A percentile compares a stretch with the other conserved stretches of the same genome.
These are phyloP conservation scores for Talaromyces proteolyticus DNA, from an alignment of 495 filamentous ascomycete genomes.

Conservation along the genomic window DNA sequence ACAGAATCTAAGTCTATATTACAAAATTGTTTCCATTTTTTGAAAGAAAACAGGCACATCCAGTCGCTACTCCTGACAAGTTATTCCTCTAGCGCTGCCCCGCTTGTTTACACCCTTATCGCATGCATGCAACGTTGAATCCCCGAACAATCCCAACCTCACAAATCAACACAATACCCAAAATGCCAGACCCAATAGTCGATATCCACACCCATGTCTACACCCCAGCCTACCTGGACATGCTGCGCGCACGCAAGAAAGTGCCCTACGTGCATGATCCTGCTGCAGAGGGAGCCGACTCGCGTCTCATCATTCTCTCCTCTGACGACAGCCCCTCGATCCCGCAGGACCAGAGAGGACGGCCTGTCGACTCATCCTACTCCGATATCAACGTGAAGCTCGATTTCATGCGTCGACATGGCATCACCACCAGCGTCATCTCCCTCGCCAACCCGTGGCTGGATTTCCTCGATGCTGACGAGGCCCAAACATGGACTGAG, in stretches of 20 bases:
- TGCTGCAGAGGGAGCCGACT: constrained; percentile 40
- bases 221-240: constrained; percentile 72
- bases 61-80: background rate
- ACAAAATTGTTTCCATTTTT: no score
- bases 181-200: constrained; percentile 41
- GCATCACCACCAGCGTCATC: constrained; percentile 77
- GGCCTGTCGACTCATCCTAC: constrained; percentile 72
- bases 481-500: constrained; percentile 56
- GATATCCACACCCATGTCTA: constrained; percentile 97
- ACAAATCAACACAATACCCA: background rate
- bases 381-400: constrained; percentile 68
- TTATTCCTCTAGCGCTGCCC: background rate
- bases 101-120: no score
- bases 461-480: constrained; percentile 65
- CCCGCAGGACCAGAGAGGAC: constrained; percentile 48
- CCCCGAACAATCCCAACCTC: background rate
- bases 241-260: constrained; percentile 67
- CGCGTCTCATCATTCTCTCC: constrained; percentile 75
- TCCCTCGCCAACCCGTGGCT: constrained; percentile 96
- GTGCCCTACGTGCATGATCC: constrained; percentile 78
- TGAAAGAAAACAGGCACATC: background rate
- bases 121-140: background rate
- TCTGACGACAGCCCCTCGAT: constrained; percentile 54
- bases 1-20: no score
- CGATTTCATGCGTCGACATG: constrained; percentile 79